Evolutionary conservation across 176 grass and related monocot species (phyloP), one percentile per base, ranked within the genome.

Genomic region (Avena eriantha): DNA sequence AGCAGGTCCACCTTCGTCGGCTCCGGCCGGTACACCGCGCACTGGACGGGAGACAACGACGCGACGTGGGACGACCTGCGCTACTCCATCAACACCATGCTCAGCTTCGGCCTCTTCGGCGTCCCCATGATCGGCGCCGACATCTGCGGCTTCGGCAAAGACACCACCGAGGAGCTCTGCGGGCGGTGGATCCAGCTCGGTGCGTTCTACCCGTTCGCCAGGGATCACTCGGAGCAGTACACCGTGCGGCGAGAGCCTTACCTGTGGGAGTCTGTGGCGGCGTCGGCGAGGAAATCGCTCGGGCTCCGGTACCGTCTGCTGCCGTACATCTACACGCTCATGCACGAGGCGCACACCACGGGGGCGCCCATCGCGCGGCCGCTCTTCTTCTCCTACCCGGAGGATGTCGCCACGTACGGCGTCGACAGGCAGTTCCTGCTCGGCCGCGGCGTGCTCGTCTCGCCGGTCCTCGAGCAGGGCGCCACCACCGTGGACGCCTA

Each of bases 131-230:
- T 92, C 24, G 95, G 95, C 68, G 91, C 95, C 14, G 95, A 98
- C 86, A 98, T 98, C 41, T 98, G 95, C 45, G 95, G 95, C 47
- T 98, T 95, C 77, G 4, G 17, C 43, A 87, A 77, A 17, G 10
- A 98, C 85, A 89, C 93, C 15, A 95, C 86, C 1, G 93, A 98
- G 87, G 93, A 98, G 85, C 93, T 98, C 63, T 98, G 93, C 83
- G 55, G 36, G 4, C 83, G 95, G 0, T 98, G 95, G 95, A 98
- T 98, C 82, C 95, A 98, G 89, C 75, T 98, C 9, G 95, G 95
- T 2, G 95, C 95, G 21, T 98, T 98, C 91, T 98, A 95, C 84
- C 95, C 95, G 1, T 98, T 95, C 76, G 22, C 95, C 33, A 92
- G 95, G 89, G 93, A 93, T 22, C 95, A 98, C 54, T 95, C 93